These are phyloP conservation scores for Chimonanthus salicifolius DNA, from an alignment of 164 flowering plant genomes.

Conservation along the genomic window DNA sequence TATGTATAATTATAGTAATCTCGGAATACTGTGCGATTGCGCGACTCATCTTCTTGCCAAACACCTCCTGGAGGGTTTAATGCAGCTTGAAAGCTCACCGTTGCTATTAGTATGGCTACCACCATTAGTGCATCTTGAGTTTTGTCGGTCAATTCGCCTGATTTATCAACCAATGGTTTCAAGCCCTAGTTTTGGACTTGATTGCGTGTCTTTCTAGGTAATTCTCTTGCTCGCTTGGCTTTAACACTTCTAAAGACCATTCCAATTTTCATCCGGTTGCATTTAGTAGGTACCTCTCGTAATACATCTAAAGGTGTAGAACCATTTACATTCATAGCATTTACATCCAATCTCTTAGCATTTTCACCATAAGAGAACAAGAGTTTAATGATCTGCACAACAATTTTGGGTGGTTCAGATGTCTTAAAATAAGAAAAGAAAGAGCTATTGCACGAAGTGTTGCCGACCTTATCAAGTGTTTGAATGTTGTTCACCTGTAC, in stretches of 20 bases:
- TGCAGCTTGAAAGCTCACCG: conserved; percentile 4
- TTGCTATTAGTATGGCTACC: conserved; percentile 1
- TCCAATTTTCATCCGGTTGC: background rate
- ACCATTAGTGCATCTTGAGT: background rate
- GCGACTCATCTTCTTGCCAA: background rate
- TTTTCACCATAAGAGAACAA: no score
- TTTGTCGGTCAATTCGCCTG: background rate
- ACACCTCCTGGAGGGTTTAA: conserved; percentile 8
- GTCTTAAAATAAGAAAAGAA: no score
- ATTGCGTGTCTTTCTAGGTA: no score
- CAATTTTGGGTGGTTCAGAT: no score
- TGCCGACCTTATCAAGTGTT: no score
- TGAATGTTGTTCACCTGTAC: no score
- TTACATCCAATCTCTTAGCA: background rate
- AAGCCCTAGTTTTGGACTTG: background rate
- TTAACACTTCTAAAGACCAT: background rate
- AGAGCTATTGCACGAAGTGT: no score
- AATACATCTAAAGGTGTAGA: background rate
- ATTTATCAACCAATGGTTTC: background rate
- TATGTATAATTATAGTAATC: no score
- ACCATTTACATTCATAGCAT: conserved; percentile 1
- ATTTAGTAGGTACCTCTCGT: background rate
- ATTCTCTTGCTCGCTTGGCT: no score
- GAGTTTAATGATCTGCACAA: no score
- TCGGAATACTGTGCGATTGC: no score